Evolutionary conservation across 306 rosid genomes (phyloP), one percentile per base, ranked within the genome.

Genomic region (Pueraria montana): DNA sequence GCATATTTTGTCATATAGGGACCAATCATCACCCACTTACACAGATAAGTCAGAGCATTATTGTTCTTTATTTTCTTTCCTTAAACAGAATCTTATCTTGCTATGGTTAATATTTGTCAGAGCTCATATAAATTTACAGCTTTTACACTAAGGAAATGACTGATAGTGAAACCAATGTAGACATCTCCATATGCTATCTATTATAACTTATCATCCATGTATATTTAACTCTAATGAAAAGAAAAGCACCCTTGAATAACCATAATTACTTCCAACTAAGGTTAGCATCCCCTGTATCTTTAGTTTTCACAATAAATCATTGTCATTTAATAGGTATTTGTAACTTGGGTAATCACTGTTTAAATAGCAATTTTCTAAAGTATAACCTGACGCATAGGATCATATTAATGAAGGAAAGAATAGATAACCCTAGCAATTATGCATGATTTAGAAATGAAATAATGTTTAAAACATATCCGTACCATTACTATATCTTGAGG

Each of bases 341-440:
- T 34, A 55, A 36, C 9, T 43, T 30, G 2, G 36, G 50, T 3
- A 11, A 75, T 59, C 59, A 75, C 68, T 5, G 20, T 72, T 87
- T 75, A 56, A 71, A 71, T 48, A 36, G 13, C 38, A 17, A 20
- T 38, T 26, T 87, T 72, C 46, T 52, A 46, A 50, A 67, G 24
- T 30, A 48, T 42, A 45, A 30, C 34, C 34, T 30, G 3, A 30
- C 14, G 6, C 55, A 72, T 56, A 72, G 14, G 49, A 71, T 17
- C 63, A 64, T 20, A 55, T 42, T n/a, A 69, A 55, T 45, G 36
- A 30, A 74, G 55, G 43, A 83, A 84, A 67, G 18, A 73, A 79
- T 77, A 62, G 4, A 79, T 74, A 68, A 69, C 32, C 74, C n/a
- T 40, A 27, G 67, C 23, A 84, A 77, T 69, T 36, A 56, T 21